A percentile compares a stretch with the other conserved stretches of the same genome.
Evolutionary conservation across 1,139 yeast species (phyloP).

Genomic region (Meyerozyma carpophila): DNA sequence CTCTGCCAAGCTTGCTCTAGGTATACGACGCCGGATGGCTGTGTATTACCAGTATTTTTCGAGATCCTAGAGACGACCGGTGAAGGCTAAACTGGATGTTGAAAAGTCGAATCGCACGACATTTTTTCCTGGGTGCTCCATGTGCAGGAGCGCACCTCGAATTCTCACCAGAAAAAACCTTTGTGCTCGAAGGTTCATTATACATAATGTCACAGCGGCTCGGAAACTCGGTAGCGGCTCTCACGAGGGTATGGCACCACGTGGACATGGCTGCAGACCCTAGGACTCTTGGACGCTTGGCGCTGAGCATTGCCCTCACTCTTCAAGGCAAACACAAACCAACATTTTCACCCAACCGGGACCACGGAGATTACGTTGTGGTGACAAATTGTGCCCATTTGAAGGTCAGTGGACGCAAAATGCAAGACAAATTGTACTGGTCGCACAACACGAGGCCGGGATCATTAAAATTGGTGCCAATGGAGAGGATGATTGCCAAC

Average conservation of each 20-base stretch:
- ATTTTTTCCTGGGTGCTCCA: background rate
- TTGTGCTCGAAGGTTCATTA: background rate
- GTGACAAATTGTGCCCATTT: constrained; percentile 86
- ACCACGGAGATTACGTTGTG: constrained; percentile 94
- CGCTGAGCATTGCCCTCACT: constrained; percentile 80
- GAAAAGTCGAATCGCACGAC: constrained; percentile 1
- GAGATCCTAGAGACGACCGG: background rate
- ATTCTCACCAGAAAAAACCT: background rate
- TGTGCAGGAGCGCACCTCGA: background rate
- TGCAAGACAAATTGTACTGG: constrained; percentile 83
- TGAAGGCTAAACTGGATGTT: background rate
- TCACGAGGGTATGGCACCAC: constrained; percentile 93
- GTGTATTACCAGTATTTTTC: background rate
- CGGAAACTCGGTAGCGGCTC: constrained; percentile 64
- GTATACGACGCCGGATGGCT: background rate
- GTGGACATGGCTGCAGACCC: constrained; percentile 82
- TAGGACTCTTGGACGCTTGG: constrained; percentile 88
- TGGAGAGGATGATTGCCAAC: constrained; percentile 71
- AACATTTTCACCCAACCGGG: constrained; percentile 64
- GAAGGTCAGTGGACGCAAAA: constrained; percentile 77
- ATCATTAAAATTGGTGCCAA: constrained; percentile 72
- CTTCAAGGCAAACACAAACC: constrained; percentile 97
- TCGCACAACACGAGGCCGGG: constrained; percentile 91
- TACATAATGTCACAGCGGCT: constrained; percentile 50
- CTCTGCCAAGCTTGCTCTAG: background rate